Percentiles rank a stretch among this genome's conserved stretches.
Conservation (phyloP, 2,329 filamentous ascomycete species). For the Alternaria alternata region DNA sequence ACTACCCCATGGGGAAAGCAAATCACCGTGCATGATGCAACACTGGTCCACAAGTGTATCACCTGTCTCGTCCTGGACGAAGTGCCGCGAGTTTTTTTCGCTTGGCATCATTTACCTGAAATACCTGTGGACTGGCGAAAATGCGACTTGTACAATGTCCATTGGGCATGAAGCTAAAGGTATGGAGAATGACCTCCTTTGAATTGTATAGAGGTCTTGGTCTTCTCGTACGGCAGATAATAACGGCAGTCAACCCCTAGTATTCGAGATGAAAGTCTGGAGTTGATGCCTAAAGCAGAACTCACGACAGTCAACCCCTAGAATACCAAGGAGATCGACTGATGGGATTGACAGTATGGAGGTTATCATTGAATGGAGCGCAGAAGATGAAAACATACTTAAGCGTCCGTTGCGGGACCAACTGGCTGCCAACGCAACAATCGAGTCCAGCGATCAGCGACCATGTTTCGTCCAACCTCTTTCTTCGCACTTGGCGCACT, state of each 20-base stretch:
- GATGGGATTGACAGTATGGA: neutral
- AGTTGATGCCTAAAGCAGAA: too few relatives aligned
- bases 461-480: slow-evolving; percentile 18
- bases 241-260: neutral
- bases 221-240: neutral
- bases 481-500: slow-evolving; percentile 17
- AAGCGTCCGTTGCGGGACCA: neutral
- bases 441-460: neutral
- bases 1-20: slow-evolving; percentile 3
- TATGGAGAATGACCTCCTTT: neutral
- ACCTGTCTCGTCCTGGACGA: neutral
- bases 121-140: neutral
- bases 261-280: too few relatives aligned
- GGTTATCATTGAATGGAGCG: neutral
- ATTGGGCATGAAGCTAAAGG: neutral
- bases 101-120: slow-evolving; percentile 15
- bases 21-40: neutral
- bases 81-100: neutral
- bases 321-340: neutral
- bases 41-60: neutral
- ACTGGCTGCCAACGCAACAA: too few relatives aligned
- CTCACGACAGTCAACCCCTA: neutral
- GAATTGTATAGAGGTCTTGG: slow-evolving; percentile 5
- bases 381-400: slow-evolving; percentile 4
- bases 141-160: neutral